Conservation (phyloP, 345 rosid genomes). For the Eucalyptus sp. region DNA sequence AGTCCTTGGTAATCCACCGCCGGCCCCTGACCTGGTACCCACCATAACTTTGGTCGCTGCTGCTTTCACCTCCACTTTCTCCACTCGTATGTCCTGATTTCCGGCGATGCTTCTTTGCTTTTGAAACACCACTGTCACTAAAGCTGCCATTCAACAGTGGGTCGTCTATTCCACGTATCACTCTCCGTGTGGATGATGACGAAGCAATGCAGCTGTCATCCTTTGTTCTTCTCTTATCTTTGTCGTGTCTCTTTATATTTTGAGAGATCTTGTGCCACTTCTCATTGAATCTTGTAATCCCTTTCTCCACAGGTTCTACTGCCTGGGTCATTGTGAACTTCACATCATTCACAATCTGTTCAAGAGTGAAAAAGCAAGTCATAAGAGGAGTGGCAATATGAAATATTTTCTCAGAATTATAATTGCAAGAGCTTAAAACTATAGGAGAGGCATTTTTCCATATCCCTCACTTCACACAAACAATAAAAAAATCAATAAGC, state of each 20-base stretch:
- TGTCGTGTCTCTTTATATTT: conserved; percentile 77
- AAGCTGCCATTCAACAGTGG: conserved; percentile 85
- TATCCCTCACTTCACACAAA: background rate
- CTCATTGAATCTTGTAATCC: conserved; percentile 80
- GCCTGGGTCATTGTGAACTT: conserved; percentile 94
- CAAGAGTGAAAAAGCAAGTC: background rate
- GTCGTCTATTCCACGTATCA: conserved; percentile 90
- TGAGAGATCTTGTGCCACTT: conserved; percentile 80
- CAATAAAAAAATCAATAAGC: background rate
- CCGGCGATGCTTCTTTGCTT: conserved; percentile 57
- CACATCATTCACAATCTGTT: conserved; percentile 87
- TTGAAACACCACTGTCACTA: conserved; percentile 67
- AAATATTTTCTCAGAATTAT: background rate
- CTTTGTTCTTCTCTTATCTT: conserved; percentile 67
- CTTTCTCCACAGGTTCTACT: conserved; percentile 94
- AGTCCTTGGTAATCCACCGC: conserved; percentile 84
- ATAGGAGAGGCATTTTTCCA: background rate
- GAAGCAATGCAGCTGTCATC: conserved; percentile 71
- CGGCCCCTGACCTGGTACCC: conserved; percentile 61
- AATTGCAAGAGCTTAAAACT: background rate
- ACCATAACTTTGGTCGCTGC: conserved; percentile 75
- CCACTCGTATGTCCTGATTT: conserved; percentile 68
- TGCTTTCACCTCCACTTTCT: conserved; percentile 97
- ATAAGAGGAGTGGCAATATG: background rate
- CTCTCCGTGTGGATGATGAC: conserved; percentile 47